These are phyloP conservation scores for Phytopythium helicoides DNA, from an alignment of 352 stramenopile species.

Conservation along the genomic window DNA sequence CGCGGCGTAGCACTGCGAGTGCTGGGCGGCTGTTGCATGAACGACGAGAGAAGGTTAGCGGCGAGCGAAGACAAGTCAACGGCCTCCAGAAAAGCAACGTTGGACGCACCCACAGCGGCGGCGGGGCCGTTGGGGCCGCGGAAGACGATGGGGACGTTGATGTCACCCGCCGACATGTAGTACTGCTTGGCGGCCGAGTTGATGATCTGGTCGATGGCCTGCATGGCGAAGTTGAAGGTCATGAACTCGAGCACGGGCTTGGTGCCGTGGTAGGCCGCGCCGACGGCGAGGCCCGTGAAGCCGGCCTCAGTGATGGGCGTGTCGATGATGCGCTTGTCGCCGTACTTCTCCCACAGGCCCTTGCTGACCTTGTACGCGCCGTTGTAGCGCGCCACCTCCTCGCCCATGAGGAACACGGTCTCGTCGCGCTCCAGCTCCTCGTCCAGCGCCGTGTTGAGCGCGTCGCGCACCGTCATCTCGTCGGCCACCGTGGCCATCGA, in stretches of 20 bases:
- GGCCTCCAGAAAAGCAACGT: background rate
- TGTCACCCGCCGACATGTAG: constrained; percentile 99
- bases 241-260: constrained; percentile 99
- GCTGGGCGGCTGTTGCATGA: constrained; percentile 86
- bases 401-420: constrained; percentile 93
- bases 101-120: constrained; percentile 89
- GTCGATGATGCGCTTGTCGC: constrained; percentile 98
- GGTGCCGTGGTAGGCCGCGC: constrained; percentile 96
- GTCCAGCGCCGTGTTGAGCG: constrained; percentile 98
- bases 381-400: constrained; percentile 99
- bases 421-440: constrained; percentile 98
- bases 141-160: constrained; percentile 99
- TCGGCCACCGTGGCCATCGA: constrained; percentile 72
- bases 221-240: constrained; percentile 99
- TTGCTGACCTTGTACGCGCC: constrained; percentile 99
- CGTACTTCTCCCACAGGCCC: constrained; percentile 99
- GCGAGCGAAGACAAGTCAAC: constrained; percentile 4
- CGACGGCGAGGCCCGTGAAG: constrained; percentile 93
- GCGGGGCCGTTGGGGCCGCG: constrained; percentile 97
- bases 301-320: constrained; percentile 99
- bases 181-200: constrained; percentile 99
- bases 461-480: constrained; percentile 97
- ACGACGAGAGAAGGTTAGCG: background rate
- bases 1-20: constrained; percentile 99
- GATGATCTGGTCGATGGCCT: constrained; percentile 99